Evolutionary conservation across 495 filamentous ascomycete species (phyloP).

Genomic region (Lineolata rhizophorae): DNA sequence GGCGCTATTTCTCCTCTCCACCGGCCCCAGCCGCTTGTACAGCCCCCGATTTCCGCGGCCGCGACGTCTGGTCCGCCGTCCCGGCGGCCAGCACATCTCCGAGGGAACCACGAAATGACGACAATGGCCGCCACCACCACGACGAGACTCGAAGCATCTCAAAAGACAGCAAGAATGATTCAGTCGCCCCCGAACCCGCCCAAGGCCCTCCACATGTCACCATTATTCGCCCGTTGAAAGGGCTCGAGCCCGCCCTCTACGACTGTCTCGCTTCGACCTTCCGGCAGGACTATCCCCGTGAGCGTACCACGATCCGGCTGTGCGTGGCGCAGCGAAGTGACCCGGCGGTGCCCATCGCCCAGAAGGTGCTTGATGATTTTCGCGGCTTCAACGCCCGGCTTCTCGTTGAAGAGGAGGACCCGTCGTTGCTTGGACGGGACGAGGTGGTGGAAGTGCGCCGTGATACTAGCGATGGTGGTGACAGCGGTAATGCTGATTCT

Average conservation of each 20-base stretch:
- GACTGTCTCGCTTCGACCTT: slow-evolving; percentile 86
- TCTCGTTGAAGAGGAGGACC: slow-evolving; percentile 76
- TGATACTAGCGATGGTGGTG: background rate
- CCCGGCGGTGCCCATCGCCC: slow-evolving; percentile 54
- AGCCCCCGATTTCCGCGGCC: no score
- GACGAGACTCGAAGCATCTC: no score
- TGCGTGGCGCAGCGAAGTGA: slow-evolving; percentile 64
- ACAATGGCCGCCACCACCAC: no score
- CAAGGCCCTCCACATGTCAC: slow-evolving; percentile 54
- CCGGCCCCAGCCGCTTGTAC: no score
- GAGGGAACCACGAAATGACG: no score
- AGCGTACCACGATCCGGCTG: slow-evolving; percentile 60
- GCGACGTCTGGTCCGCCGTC: no score
- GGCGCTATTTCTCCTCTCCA: no score
- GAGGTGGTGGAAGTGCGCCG: background rate
- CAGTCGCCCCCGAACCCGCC: slow-evolving; percentile 10
- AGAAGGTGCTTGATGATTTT: slow-evolving; percentile 47
- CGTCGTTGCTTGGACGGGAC: slow-evolving; percentile 20
- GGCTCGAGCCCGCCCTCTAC: slow-evolving; percentile 73
- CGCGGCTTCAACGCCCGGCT: slow-evolving; percentile 50
- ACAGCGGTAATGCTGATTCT: no score
- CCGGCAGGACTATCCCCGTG: slow-evolving; percentile 53
- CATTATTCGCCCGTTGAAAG: slow-evolving; percentile 82
- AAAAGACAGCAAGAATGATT: no score
- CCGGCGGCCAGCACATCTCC: no score